Percentiles rank a stretch among this genome's conserved stretches.
Conservation (phyloP, 2,329 filamentous ascomycete genomes). For the Xylaria sp. region DNA sequence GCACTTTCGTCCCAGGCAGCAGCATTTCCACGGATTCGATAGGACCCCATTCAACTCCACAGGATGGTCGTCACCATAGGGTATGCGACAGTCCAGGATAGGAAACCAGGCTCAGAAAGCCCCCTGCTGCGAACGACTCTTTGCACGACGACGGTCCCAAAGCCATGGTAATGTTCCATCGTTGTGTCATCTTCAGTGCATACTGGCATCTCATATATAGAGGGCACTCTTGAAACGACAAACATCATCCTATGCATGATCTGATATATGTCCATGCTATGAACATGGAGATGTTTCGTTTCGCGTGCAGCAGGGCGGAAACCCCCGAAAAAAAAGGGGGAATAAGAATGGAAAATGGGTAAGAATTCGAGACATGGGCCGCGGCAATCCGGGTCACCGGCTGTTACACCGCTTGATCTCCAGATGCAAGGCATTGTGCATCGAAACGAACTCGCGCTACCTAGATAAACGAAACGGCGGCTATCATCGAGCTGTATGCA, state of each 20-base stretch:
- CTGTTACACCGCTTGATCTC: not conserved
- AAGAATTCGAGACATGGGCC: not conserved
- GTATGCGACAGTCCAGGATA: too few species aligned
- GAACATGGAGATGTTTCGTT: not conserved
- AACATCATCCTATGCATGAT: not conserved
- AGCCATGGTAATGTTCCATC: too few species aligned
- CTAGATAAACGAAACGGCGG: not conserved
- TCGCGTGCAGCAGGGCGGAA: not conserved
- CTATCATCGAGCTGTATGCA: not conserved
- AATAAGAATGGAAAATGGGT: not conserved
- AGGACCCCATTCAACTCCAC: too few species aligned
- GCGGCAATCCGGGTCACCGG: not conserved
- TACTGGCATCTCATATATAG: not conserved
- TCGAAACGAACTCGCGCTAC: not conserved
- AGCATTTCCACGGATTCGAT: too few species aligned
- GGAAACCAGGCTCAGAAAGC: too few species aligned
- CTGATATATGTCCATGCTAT: not conserved
- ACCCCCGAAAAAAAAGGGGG: not conserved
- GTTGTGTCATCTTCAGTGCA: too few species aligned
- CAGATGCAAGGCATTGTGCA: not conserved
- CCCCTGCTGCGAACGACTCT: too few species aligned
- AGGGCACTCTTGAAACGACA: not conserved
- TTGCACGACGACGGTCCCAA: too few species aligned
- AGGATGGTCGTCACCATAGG: too few species aligned
- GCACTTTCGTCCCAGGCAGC: too few species aligned